Base-by-base conservation (phyloP, 805 yeast species). In the Candida namnaoensis region DNA sequence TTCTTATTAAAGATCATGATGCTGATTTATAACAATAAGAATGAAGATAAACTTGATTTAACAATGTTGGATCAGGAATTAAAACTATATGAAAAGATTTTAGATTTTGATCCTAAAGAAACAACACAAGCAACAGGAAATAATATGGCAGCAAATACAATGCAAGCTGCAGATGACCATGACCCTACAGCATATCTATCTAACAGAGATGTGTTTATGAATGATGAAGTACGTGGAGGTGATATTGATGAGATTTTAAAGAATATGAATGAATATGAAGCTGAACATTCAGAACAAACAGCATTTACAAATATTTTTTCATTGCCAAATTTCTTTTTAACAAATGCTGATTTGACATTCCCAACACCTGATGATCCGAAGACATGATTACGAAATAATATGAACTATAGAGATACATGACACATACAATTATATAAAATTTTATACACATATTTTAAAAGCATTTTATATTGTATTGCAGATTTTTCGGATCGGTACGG, bases 1-100 rank as follows among this genome's bases (percentile, higher is more conserved):
- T 45, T 45, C 40, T 54, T 54, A 37, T 32, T 49, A 23, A 45
- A 50, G 19, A 40, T 55, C 33, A 49, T 52, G 3, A 43, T 52
- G 7, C 13, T 52, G 9, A 47, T 48, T 2, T 45, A 47, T 26
- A 55, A 55, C 38, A 41, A 32, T 9, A 15, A 43, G 4, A 34
- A 40, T 27, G 30, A 27, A 3, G 39, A 27, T 14, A 38, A 38
- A 13, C 15, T 49, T 7, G 45, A 48, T 34, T 14, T 41, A 2
- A 36, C 44, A 9, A 19, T 32, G 13, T n/a, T 49, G 5, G 47
- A 46, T n/a, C 19, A 35, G 19, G 52, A 48, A n/a, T 12, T 49
- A 14, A 35, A n/a, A 19, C n/a, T 34, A 9, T 37, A 39, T 35
- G 42, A 27, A 27, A 27, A 27, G 30, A 27, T 27, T 7, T 11